These are phyloP conservation scores for Candida pini DNA, from an alignment of 805 yeast species.

Conservation along the genomic window DNA sequence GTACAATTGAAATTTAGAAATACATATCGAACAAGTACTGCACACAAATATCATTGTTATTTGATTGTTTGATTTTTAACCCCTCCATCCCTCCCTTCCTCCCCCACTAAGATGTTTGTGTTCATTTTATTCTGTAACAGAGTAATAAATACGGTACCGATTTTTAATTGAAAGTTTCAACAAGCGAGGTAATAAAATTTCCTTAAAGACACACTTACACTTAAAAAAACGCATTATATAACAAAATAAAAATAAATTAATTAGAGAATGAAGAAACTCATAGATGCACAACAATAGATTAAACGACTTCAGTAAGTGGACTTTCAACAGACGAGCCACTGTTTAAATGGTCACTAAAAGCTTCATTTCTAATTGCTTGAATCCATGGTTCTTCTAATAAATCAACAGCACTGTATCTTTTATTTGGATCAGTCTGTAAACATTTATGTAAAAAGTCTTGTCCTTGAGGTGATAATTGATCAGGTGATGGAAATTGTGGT, in stretches of 20 bases:
- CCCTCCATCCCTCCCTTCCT: too few species aligned
- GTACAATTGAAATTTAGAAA: too few species aligned
- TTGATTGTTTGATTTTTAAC: too few species aligned
- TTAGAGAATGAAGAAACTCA: not conserved
- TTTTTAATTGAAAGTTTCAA: too few species aligned
- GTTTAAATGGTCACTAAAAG: constrained; percentile 42
- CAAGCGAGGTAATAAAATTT: too few species aligned
- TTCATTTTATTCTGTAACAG: too few species aligned
- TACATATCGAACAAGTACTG: too few species aligned
- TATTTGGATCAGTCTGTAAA: constrained; percentile 74
- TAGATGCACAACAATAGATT: not conserved
- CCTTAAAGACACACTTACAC: too few species aligned
- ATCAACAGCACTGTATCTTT: constrained; percentile 80
- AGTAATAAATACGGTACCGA: too few species aligned
- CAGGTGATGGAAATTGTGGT: constrained; percentile 77
- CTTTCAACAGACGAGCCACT: constrained; percentile 19
- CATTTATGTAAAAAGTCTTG: constrained; percentile 65
- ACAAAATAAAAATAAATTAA: not conserved
- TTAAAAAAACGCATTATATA: not conserved
- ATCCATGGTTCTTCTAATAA: constrained; percentile 89
- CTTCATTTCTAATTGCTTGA: constrained; percentile 59
- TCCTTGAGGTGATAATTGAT: constrained; percentile 75
- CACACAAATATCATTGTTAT: too few species aligned
- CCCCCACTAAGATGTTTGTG: too few species aligned
- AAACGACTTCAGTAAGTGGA: constrained; percentile 15